phyloP scores from a whole-genome alignment of 768 basidiomycete species.

The Leccinellum luteum region DNA sequence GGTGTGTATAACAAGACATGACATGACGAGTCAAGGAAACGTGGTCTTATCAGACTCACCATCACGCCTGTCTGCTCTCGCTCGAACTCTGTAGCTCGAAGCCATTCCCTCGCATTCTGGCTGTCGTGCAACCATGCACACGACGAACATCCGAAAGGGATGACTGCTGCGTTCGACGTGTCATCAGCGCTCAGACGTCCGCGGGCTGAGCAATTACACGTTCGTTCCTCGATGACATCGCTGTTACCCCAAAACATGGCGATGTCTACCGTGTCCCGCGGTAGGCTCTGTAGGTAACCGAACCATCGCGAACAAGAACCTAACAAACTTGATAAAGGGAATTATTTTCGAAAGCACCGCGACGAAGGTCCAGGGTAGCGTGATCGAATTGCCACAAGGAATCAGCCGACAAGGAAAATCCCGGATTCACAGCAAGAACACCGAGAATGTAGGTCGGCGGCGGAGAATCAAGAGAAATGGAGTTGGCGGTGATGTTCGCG shows the following conservation, averaged over 20 bases:
- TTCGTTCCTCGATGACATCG: conserved; percentile 16
- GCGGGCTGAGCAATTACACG: conserved; percentile 19
- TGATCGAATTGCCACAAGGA: conserved; percentile 9
- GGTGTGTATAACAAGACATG: neutral
- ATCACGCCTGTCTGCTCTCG: conserved; percentile 22
- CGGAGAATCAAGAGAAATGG: conserved; percentile 17
- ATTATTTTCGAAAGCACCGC: conserved; percentile 3
- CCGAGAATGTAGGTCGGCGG: conserved; percentile 8
- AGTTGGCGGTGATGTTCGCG: conserved; percentile 21
- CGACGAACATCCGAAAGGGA: conserved; percentile 10
- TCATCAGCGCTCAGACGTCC: conserved; percentile 11
- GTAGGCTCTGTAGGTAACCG: conserved; percentile 65
- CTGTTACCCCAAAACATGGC: conserved; percentile 58
- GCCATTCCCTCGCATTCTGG: conserved; percentile 33
- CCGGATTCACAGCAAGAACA: conserved; percentile 20
- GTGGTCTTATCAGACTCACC: conserved; percentile 24
- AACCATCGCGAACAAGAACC: conserved; percentile 55
- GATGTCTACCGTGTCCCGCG: conserved; percentile 49
- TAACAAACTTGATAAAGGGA: conserved; percentile 40
- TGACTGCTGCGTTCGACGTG: conserved; percentile 1
- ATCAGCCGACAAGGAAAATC: conserved; percentile 20
- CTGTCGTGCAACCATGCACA: conserved; percentile 27
- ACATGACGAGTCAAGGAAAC: conserved; percentile 5
- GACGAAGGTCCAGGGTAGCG: conserved; percentile 1
- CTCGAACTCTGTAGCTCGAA: conserved; percentile 32